phyloP scores from a whole-genome alignment of 2,329 filamentous ascomycete genomes.

The Passalora sequoiae region DNA sequence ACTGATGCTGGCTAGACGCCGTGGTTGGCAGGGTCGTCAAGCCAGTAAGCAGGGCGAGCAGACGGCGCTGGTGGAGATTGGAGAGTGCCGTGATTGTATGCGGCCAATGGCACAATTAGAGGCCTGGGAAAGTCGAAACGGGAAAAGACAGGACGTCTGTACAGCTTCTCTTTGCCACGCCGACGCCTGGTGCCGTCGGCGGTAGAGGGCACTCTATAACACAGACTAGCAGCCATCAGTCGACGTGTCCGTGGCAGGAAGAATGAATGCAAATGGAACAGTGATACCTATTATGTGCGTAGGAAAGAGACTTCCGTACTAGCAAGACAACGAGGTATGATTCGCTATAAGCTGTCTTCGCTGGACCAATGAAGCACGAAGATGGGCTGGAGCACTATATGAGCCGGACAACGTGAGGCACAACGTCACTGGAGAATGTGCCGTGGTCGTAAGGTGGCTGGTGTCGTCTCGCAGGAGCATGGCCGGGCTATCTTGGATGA shows the following conservation, averaged over 20 bases:
- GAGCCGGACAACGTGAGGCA: background rate
- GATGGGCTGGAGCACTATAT: background rate
- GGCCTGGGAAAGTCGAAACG: slow-evolving; percentile 5
- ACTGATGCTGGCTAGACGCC: slow-evolving; percentile 6
- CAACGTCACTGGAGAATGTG: slow-evolving; percentile 3
- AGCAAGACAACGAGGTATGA: slow-evolving; percentile 16
- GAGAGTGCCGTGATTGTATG: slow-evolving; percentile 13
- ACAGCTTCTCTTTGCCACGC: slow-evolving; percentile 11
- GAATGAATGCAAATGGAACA: slow-evolving; percentile 8
- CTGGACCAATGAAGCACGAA: slow-evolving; percentile 18
- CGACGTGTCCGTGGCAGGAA: slow-evolving; percentile 4
- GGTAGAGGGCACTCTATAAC: slow-evolving; percentile 10
- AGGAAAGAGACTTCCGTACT: slow-evolving; percentile 17
- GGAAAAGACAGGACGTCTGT: slow-evolving; percentile 13
- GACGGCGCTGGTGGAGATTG: slow-evolving; percentile 16
- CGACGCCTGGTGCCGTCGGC: slow-evolving; percentile 16
- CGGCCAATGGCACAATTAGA: slow-evolving; percentile 20
- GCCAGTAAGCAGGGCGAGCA: slow-evolving; percentile 12
- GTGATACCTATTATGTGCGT: slow-evolving; percentile 19
- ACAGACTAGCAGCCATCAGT: slow-evolving; percentile 21
- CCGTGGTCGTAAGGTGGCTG: slow-evolving; percentile 5
- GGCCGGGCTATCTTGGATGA: background rate
- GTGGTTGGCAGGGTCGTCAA: slow-evolving; percentile 9
- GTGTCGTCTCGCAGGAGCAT: background rate
- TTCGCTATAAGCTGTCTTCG: slow-evolving; percentile 14